Evolutionary conservation across 192 early-diverging fungal species (phyloP).

Genomic region (Rhizophagus prolifer): DNA sequence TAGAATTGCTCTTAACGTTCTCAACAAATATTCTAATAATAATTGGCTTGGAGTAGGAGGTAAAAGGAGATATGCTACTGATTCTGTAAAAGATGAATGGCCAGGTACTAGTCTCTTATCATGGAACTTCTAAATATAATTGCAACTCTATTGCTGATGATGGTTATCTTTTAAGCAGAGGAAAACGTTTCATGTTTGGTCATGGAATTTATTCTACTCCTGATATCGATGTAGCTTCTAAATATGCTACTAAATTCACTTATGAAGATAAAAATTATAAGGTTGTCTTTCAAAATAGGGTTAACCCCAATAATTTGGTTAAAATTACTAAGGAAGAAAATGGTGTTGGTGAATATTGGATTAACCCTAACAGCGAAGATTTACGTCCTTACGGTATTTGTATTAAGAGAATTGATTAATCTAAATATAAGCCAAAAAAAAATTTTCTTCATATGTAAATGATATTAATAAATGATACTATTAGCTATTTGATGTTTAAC

Average conservation of each 20-base stretch:
- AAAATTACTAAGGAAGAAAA: neutral
- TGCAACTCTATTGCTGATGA: slow-evolving; percentile 16
- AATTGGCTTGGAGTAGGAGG: neutral
- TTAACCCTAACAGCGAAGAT: neutral
- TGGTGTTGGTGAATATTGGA: slow-evolving; percentile 7
- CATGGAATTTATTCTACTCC: slow-evolving; percentile 27
- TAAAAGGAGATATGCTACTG: neutral
- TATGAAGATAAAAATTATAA: neutral
- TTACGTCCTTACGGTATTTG: neutral
- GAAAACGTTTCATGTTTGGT: slow-evolving; percentile 23
- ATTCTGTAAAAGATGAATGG: slow-evolving; percentile 19
- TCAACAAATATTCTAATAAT: slow-evolving; percentile 3
- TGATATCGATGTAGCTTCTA: slow-evolving; percentile 5
- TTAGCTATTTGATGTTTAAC: too few species aligned
- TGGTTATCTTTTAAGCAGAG: slow-evolving; percentile 15
- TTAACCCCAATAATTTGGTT: slow-evolving; percentile 9
- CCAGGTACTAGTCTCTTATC: slow-evolving; percentile 24
- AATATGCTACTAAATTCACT: slow-evolving; percentile 4
- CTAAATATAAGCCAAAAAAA: too few species aligned
- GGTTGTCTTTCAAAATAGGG: slow-evolving; percentile 19
- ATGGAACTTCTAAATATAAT: slow-evolving; percentile 22
- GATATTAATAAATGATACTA: too few species aligned
- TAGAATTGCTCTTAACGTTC: slow-evolving; percentile 13
- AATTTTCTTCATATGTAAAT: too few species aligned
- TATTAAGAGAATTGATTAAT: neutral